phyloP scores from a whole-genome alignment of 257 asterid species.

The Jasminum sambac region DNA sequence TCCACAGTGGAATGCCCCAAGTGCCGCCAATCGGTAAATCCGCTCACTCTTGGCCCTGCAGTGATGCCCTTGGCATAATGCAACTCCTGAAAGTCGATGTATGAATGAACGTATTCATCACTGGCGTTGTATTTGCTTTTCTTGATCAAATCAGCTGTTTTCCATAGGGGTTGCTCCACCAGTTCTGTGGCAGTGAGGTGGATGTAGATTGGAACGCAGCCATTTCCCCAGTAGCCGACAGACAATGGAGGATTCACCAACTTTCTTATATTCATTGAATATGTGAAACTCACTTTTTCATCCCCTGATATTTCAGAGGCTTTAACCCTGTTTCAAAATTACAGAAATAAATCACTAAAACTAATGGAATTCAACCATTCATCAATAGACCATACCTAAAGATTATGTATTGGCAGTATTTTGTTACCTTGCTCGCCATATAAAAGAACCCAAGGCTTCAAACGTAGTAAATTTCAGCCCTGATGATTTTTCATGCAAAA shows the following conservation, averaged over 20 bases:
- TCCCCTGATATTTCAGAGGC: constrained; percentile 32
- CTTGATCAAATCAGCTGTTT: constrained; percentile 58
- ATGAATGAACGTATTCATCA: constrained; percentile 58
- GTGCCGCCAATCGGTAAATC: constrained; percentile 93
- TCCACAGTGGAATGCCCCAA: constrained; percentile 88
- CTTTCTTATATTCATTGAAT: constrained; percentile 63
- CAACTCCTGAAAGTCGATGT: constrained; percentile 69
- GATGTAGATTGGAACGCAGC: constrained; percentile 82
- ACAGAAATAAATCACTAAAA: not conserved
- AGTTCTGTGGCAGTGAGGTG: constrained; percentile 56
- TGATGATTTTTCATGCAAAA: constrained; percentile 43
- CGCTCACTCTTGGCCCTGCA: constrained; percentile 62
- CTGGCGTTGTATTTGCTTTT: constrained; percentile 60
- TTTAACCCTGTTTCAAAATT: constrained; percentile 45
- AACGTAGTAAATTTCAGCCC: constrained; percentile 69
- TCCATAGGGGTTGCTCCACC: constrained; percentile 55
- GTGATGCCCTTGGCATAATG: constrained; percentile 61
- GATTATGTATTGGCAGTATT: not conserved
- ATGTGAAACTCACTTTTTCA: constrained; percentile 69
- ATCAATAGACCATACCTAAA: no score
- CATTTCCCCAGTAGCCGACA: constrained; percentile 81
- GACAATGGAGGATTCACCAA: constrained; percentile 59
- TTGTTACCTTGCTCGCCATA: constrained; percentile 86
- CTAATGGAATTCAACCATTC: no score
- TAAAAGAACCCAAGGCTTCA: constrained; percentile 77